Evolutionary conservation across 495 filamentous ascomycete species (phyloP), one percentile per base, ranked within the genome.

Genomic region (Tuber magnatum): DNA sequence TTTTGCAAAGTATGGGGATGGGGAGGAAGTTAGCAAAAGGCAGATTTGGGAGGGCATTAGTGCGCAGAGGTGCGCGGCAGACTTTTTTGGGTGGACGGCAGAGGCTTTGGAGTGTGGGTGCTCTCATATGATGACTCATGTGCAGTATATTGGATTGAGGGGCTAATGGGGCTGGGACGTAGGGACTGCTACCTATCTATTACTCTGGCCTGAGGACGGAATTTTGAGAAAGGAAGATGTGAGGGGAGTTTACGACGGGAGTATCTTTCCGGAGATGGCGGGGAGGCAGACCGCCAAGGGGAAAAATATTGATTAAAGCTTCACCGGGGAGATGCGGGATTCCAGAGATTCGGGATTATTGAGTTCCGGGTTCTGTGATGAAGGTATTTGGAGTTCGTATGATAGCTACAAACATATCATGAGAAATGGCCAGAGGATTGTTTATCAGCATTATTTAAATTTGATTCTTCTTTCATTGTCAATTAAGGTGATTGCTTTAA

Each of bases 1-100:
- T 79, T 90, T 90, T 72, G 79, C 83, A 68, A 88, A 89, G 83
- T 89, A 86, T 77, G 87, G 85, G 68, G 65, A 68, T 73, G 77
- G 76, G 77, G 75, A 83, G 71, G 76, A 82, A 12, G 70, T 86
- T 41, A 83, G 80, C 4, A 39, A 85, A 46, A 74, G 76, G 38
- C 77, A 84, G 10, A 78, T 87, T 68, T 81, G 77, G 71, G 78
- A 76, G 35, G 78, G 83, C 70, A 72, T 83, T 38, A 82, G 85
- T 51, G 86, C 85, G 32, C 84, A 89, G 75, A 80, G 85, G 73
- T 76, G 83, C 32, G 79, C 85, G 10, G 81, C 83, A 41, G 87
- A 88, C 81, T 84, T 84, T 14, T 83, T 88, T 74, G 86, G 87
- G 7, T 86, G 83, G 84, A 74, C 61, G 56, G 84, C 81, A 1